Evolutionary conservation across 2,329 filamentous ascomycete species (phyloP), one percentile per base, ranked within the genome.

Genomic region (Monosporascus sp.): DNA sequence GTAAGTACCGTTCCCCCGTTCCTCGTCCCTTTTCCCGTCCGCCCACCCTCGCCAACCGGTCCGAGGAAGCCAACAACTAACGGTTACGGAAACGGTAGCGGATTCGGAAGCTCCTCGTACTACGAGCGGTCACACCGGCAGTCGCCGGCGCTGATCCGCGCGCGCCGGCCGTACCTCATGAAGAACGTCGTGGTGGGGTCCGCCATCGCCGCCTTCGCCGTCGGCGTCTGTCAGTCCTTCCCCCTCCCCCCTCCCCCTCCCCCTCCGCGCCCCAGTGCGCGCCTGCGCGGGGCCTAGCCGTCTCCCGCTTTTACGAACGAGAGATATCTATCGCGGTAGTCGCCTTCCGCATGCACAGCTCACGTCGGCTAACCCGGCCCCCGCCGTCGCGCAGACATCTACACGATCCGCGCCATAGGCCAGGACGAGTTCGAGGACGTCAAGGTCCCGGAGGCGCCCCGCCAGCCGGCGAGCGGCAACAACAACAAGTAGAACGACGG

Each of bases 391-490:
- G 46, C 53, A 83, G 81, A 83, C 64, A 74, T 73, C 61, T 84
- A 83, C 66, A 84, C 81, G 4, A 87, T 99, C 68, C 82, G 79
- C 60, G 90, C 90, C 51, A 89, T 99, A 67, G 90, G 93, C 44
- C 94, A 97, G 73, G 94, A 97, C 72, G 90, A 97, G 61, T 99
- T 99, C 75, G 89, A 92, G 54, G 94, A 99, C 69, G 92, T 97
- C 63, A 86, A 90, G 68, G 87, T 97, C 38, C 94, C 94, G 27
- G 88, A 90, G 68, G 77, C 81, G 50, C 87, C 89, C 48, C 70
- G 73, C 49, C 74, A 78, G 55, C 70, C 75, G n/a, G 65, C 73
- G 39, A 69, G 73, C 54, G 64, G 47, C 17, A 31, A 36, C 17
- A 31, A 36, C 6, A 22, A 27, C 11, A 48, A 14, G n/a, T 25